These are phyloP conservation scores for Tolypocladium album DNA, from an alignment of 2,329 filamentous ascomycete species.

Conservation along the genomic window DNA sequence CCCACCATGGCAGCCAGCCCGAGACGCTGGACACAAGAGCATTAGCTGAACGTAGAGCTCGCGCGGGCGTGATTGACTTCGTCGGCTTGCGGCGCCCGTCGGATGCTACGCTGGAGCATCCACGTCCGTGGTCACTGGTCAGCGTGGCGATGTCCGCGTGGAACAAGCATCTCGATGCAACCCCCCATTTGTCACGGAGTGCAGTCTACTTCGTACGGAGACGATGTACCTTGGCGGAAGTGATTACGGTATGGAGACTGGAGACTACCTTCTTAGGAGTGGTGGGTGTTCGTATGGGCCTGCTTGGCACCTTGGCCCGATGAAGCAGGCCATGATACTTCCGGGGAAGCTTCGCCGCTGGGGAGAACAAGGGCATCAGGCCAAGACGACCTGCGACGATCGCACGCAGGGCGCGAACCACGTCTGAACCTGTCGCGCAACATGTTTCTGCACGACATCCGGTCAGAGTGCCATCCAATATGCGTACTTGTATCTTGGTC, in stretches of 20 bases:
- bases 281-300: neutral
- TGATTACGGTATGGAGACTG: neutral
- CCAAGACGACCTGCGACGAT: neutral
- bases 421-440: neutral
- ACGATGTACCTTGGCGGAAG: too few species aligned
- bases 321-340: neutral
- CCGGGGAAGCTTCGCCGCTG: neutral
- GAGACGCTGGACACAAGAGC: neutral
- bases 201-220: neutral
- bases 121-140: neutral
- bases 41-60: too few species aligned
- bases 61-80: neutral
- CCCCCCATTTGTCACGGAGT: neutral
- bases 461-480: neutral
- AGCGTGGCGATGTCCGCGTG: neutral
- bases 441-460: neutral
- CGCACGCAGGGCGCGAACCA: neutral
- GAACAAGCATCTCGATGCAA: neutral
- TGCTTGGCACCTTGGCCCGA: neutral
- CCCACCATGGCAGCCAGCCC: neutral
- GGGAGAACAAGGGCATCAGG: neutral
- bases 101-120: neutral
- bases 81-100: neutral
- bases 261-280: neutral
- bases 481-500: neutral